phyloP scores from a whole-genome alignment of 306 rosid genomes.

The Citrullus amarus region DNA sequence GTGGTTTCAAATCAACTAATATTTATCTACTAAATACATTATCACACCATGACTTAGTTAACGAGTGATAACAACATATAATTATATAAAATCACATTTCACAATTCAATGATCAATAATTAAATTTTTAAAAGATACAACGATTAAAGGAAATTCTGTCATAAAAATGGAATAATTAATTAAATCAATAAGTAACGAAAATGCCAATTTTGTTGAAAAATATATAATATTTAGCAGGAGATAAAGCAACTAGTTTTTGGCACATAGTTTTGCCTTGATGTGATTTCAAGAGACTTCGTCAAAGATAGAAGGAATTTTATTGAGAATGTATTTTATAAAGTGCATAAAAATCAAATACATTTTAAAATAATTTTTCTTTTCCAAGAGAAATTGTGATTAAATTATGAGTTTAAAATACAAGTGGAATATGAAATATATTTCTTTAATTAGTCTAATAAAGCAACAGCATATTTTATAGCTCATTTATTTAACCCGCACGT shows the following conservation, averaged over 20 bases:
- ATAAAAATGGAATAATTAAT: too few relatives aligned
- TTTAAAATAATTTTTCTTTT: background rate
- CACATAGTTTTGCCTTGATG: background rate
- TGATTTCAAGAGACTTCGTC: background rate
- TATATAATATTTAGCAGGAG: background rate
- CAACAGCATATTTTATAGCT: background rate
- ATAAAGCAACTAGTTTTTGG: background rate
- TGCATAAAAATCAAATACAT: background rate
- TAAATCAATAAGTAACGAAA: too few relatives aligned
- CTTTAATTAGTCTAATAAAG: background rate
- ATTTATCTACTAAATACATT: too few relatives aligned
- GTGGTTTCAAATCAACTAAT: too few relatives aligned
- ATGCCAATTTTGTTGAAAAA: too few relatives aligned
- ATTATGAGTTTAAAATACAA: background rate
- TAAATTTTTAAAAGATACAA: too few relatives aligned
- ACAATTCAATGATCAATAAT: too few relatives aligned
- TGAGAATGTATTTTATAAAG: background rate
- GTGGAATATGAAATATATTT: background rate
- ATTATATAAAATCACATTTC: too few relatives aligned
- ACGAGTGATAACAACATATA: too few relatives aligned
- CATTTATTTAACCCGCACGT: background rate
- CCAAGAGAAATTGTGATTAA: background rate
- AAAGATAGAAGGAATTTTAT: background rate
- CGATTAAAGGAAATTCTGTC: too few relatives aligned
- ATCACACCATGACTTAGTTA: too few relatives aligned